Evolutionary conservation across 345 rosid genomes (phyloP), one percentile per base, ranked within the genome.

Genomic region (Rubroshorea leprosula): DNA sequence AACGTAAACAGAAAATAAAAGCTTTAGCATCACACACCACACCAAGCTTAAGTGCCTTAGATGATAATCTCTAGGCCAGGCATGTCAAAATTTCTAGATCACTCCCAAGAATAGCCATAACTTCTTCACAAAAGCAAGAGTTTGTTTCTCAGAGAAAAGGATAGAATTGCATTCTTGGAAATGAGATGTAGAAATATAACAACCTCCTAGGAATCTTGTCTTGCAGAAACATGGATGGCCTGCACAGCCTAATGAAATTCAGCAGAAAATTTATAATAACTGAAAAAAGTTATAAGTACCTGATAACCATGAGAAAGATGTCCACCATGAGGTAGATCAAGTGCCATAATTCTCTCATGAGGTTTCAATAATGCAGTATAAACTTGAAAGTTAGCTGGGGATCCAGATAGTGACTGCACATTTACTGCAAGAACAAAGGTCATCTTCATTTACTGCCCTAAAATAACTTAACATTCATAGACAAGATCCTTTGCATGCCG

Each of bases 231-330:
- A 6, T 6, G 7, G 12, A 35, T n/a, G 12, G 23, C 24, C 12
- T 9, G 24, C 25, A 49, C 12, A 21, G 9, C 50, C 9, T 9
- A 27, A 22, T 18, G 31, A 8, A 52, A 9, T 61, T 51, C 24
- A 54, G 48, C 16, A 63, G 5, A 50, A 16, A 35, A 18, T 19
- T 20, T 45, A 66, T 20, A n/a, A n/a, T n/a, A 51, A 15, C 14
- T 57, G 1, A 45, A 48, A 3, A n/a, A n/a, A n/a, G n/a, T n/a
- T n/a, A n/a, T 23, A 58, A 20, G 75, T 62, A 91, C 98, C 96
- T 92, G 96, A 67, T 88, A 92, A 74, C 98, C 98, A 70, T 92
- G 98, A 61, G 98, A 92, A 77, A 92, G 96, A 78, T 92, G 98
- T 24, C 98, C 98, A 13, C 98, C 98, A 78, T 92, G 98, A 46